Evolutionary conservation across 176 grass and related monocot genomes (phyloP).

Genomic region (Rhynchospora pubera): DNA sequence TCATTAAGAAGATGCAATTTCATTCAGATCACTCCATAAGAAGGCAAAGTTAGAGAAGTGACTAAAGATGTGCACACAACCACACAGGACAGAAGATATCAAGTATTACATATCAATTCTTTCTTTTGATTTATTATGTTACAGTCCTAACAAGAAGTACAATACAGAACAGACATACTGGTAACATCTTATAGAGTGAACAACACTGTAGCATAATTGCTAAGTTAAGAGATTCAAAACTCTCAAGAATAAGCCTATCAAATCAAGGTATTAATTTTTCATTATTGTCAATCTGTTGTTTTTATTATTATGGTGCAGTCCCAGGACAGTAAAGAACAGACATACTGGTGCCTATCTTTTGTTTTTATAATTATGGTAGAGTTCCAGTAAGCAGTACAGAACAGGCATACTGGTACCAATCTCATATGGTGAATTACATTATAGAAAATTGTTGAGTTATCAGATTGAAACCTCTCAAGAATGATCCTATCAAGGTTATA

Average conservation of each 20-base stretch:
- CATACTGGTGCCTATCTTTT: too few relatives aligned
- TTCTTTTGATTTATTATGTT: neutral
- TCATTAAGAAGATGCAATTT: neutral
- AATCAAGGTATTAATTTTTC: too few relatives aligned
- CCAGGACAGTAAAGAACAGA: too few relatives aligned
- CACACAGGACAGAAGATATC: neutral
- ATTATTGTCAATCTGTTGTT: too few relatives aligned
- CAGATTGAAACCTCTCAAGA: slow-evolving; percentile 53
- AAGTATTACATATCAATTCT: neutral
- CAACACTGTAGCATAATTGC: neutral
- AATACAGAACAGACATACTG: neutral
- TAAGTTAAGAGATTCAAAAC: neutral
- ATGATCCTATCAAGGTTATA: slow-evolving; percentile 94
- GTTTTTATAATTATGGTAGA: too few relatives aligned
- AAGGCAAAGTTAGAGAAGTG: neutral
- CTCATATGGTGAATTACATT: too few relatives aligned
- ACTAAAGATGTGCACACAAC: neutral
- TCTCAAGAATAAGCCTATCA: too few relatives aligned
- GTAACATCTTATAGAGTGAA: neutral
- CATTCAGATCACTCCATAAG: neutral
- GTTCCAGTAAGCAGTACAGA: too few relatives aligned
- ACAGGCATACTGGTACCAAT: too few relatives aligned
- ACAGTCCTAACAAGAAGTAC: neutral
- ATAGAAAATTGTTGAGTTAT: neutral
- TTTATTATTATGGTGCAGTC: too few relatives aligned